Conservation (phyloP, 108 stramenopile species). For the Chaetoceros tenuissimus region DNA sequence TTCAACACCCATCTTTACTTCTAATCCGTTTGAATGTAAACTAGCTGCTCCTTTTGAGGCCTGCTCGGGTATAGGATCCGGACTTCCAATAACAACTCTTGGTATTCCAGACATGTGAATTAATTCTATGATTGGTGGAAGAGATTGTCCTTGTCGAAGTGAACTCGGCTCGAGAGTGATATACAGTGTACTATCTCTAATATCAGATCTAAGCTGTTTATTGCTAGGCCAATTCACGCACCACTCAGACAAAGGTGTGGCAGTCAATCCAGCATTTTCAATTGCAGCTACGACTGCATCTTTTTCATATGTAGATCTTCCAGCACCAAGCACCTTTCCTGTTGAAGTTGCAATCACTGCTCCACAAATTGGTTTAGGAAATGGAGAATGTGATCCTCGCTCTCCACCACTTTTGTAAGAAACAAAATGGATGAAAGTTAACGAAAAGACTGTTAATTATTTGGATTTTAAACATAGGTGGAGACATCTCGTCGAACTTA, state of each 20-base stretch:
- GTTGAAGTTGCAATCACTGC: conserved; percentile 53
- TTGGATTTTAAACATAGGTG: neutral
- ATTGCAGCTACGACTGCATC: conserved; percentile 56
- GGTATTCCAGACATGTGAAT: conserved; percentile 52
- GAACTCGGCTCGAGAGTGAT: conserved; percentile 65
- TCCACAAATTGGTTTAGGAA: conserved; percentile 51
- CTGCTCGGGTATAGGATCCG: conserved; percentile 52
- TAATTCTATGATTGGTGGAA: conserved; percentile 66
- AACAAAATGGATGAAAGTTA: conserved; percentile 4
- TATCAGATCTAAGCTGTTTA: conserved; percentile 35
- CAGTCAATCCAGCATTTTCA: conserved; percentile 44
- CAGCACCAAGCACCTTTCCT: conserved; percentile 51
- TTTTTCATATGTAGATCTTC: conserved; percentile 36
- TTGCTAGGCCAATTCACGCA: conserved; percentile 62
- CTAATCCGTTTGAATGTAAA: conserved; percentile 54
- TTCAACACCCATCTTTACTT: conserved; percentile 50
- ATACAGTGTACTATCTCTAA: conserved; percentile 56
- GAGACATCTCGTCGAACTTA: conserved; percentile 5
- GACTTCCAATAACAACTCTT: conserved; percentile 72
- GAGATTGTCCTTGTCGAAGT: conserved; percentile 44
- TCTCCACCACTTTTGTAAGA: conserved; percentile 12
- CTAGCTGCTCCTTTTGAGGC: conserved; percentile 49
- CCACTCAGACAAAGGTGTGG: conserved; percentile 67
- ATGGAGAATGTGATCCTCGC: conserved; percentile 29
- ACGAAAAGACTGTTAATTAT: conserved; percentile 1